Base-by-base conservation (phyloP, 306 rosid species). In the Fragaria ananassa region DNA sequence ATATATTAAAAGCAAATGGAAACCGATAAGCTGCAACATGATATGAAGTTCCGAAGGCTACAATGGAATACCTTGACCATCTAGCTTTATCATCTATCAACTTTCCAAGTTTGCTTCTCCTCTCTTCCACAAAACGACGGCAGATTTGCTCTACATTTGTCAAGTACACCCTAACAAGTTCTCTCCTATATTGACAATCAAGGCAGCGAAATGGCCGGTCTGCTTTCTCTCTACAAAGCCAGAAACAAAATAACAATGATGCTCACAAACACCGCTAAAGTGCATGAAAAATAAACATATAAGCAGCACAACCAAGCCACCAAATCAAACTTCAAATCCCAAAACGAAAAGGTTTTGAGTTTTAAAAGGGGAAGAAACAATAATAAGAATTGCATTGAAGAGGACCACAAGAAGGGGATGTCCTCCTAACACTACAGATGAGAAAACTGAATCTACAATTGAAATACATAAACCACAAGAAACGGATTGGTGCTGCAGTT, bases 161-260 rank as follows among this genome's bases (percentile, higher is more conserved):
- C 83, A 96, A 83, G 87, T 96, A 93, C 64, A 96, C 99, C 87
- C 98, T 91, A 87, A 93, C 97, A 87, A 96, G 99, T 84, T 96
- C 99, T 85, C 97, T 91, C 90, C 99, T 91, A 86, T 96, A 96
- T 78, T 93, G 96, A 84, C 91, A 89, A 84, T 96, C 98, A 78
- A 96, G 99, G 81, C 98, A 96, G 74, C 98, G 98, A 79, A 96
- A 96, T 50, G 98, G 98, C 80, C 97, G 89, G 72, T 93, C 96
- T 72, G 94, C 90, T 84, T 84, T 93, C 91, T 96, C 99, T 91
- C 99, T 93, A 79, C 74, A 83, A 81, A 60, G 83, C 8, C 84
- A 88, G 78, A 85, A 80, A 54, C 64, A 79, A 81, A 60, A 62
- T 19, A 76, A 80, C 13, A 25, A 9, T 69, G 64, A 58, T 64